Base-by-base conservation (phyloP, 2,329 filamentous ascomycete genomes). In the Cadophora malorum region DNA sequence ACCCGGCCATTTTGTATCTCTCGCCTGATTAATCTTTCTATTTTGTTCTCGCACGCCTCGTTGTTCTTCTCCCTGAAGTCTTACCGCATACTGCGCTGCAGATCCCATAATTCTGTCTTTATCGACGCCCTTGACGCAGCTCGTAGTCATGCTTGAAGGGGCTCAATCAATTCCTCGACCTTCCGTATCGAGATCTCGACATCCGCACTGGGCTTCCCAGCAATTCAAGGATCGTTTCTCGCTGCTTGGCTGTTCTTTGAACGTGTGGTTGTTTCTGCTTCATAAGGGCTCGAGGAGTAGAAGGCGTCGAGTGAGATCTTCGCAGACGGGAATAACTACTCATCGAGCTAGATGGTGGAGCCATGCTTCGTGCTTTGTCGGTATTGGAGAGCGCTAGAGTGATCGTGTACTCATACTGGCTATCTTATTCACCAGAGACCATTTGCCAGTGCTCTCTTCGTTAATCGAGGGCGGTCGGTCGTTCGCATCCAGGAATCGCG, bases 31-130 rank as follows among this genome's bases (percentile, higher is more conserved):
- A 28, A 56, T 16, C 7, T 21, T 56, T 28, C 16, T 56, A 21
- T n/a, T 35, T 4, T 56, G 53, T 19, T 56, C 28, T 56, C 28
- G 28, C 53, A 56, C 14, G 53, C 53, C 53, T 56, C 25, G 19
- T 35, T 35, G 53, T 56, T 56, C 53, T 35, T 56, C 28, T 33
- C 9, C 53, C 19, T 33, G 28, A 55, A 52, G 2, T 52, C 49
- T 6, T 35, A 5, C 28, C 8, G n/a, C 28, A 55, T 2, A 16
- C 19, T 33, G 2, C 28, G 14, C 16, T 35, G 53, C 33, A 56
- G 5, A 14, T 56, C 53, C 2, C 19, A 14, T 28, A 21, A 6
- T 12, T 35, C 53, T 33, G 53, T 16, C 16, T 28, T 56, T 28
- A 56, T 35, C 2, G 28, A 16, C 10, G 31, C 53, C 9, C 19